phyloP scores from a whole-genome alignment of 306 rosid genomes.

The Pterocarpus macrocarpus region DNA sequence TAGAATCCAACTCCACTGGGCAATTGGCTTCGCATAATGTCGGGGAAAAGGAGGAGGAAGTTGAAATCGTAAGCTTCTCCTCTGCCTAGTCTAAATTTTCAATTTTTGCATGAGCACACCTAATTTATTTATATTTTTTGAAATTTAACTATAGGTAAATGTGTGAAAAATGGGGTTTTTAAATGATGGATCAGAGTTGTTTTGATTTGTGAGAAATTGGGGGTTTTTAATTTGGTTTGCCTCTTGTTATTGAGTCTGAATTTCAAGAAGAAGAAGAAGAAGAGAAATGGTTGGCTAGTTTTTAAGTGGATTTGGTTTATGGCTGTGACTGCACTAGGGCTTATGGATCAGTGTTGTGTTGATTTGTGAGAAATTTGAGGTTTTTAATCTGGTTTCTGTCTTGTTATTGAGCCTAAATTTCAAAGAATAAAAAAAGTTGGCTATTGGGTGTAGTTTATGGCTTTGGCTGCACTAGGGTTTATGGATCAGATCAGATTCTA shows the following conservation, averaged over 20 bases:
- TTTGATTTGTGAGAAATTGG: conserved; percentile 18
- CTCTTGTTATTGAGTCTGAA: conserved; percentile 30
- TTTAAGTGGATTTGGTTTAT: neutral
- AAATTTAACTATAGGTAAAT: neutral
- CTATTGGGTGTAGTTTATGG: neutral
- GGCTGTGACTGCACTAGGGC: conserved; percentile 48
- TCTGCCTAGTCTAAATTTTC: neutral
- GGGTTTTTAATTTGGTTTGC: neutral
- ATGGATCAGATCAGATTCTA: conserved; percentile 30
- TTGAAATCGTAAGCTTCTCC: conserved; percentile 68
- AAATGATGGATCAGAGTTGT: conserved; percentile 44
- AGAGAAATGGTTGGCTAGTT: neutral
- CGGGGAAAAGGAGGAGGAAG: conserved; percentile 68
- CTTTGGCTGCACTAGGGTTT: conserved; percentile 50
- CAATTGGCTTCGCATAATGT: conserved; percentile 52
- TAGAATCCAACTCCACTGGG: conserved; percentile 9
- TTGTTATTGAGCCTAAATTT: conserved; percentile 39
- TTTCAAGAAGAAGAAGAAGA: neutral
- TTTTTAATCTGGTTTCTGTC: neutral
- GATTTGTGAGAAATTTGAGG: conserved; percentile 21
- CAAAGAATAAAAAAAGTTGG: neutral
- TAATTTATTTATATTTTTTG: neutral
- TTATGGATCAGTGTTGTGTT: conserved; percentile 43
- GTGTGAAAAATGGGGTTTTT: conserved; percentile 10
- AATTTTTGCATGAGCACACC: neutral